A percentile compares a stretch with the other conserved stretches of the same genome.
phyloP scores from a whole-genome alignment of 2,329 filamentous ascomycete genomes.

The Aspergillus proliferans region DNA sequence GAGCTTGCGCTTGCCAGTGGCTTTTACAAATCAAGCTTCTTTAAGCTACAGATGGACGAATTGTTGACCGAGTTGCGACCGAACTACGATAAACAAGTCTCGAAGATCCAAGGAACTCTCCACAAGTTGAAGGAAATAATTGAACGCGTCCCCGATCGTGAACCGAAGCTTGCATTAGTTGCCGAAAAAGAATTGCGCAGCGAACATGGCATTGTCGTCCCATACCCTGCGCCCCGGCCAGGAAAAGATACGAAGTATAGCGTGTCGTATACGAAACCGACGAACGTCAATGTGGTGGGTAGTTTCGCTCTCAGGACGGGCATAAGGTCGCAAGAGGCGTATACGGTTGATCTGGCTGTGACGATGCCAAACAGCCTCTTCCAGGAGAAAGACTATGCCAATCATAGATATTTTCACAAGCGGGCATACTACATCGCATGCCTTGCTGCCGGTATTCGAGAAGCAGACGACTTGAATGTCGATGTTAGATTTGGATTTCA shows the following conservation, averaged over 20 bases:
- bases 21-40: slow-evolving; percentile 60
- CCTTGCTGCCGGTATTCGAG: slow-evolving; percentile 64
- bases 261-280: slow-evolving; percentile 68
- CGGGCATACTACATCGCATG: slow-evolving; percentile 85
- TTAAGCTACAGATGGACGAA: slow-evolving; percentile 63
- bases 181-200: slow-evolving; percentile 63
- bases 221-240: slow-evolving; percentile 77
- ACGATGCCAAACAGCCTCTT: slow-evolving; percentile 76
- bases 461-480: slow-evolving; percentile 49
- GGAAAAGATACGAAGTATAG: slow-evolving; percentile 73
- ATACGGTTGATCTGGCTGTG: slow-evolving; percentile 74
- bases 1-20: slow-evolving; percentile 40
- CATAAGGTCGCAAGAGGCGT: slow-evolving; percentile 49
- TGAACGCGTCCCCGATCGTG: slow-evolving; percentile 49
- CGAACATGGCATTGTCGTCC: slow-evolving; percentile 63
- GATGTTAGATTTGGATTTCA: slow-evolving; percentile 59
- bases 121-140: slow-evolving; percentile 52
- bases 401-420: slow-evolving; percentile 92
- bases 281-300: slow-evolving; percentile 78
- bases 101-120: slow-evolving; percentile 48
- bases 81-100: slow-evolving; percentile 53
- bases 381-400: slow-evolving; percentile 90
- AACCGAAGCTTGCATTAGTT: slow-evolving; percentile 52
- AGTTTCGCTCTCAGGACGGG: slow-evolving; percentile 76
- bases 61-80: slow-evolving; percentile 53